Evolutionary conservation across 805 yeast species (phyloP).

Genomic region (Peterozyma xylosa): DNA sequence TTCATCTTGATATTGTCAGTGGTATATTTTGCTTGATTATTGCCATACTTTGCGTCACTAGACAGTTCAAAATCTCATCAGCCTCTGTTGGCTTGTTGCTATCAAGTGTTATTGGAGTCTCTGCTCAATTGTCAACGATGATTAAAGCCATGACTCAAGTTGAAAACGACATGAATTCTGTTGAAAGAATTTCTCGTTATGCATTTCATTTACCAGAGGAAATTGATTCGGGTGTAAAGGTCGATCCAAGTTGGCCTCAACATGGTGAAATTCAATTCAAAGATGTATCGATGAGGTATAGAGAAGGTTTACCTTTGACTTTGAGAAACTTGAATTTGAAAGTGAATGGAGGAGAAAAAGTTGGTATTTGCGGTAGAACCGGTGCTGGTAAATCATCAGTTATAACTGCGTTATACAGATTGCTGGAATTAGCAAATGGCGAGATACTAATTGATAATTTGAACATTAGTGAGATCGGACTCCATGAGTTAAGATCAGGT

Average conservation of each 20-base stretch:
- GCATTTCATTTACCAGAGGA: slow-evolving; percentile 54
- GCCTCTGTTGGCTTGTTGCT: slow-evolving; percentile 57
- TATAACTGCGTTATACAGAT: slow-evolving; percentile 62
- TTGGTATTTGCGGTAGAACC: slow-evolving; percentile 64
- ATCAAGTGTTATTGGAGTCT: slow-evolving; percentile 50
- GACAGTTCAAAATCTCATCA: slow-evolving; percentile 48
- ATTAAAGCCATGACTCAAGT: slow-evolving; percentile 34
- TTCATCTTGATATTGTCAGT: slow-evolving; percentile 43
- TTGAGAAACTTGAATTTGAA: slow-evolving; percentile 45
- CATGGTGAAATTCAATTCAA: slow-evolving; percentile 57
- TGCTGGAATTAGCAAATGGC: slow-evolving; percentile 45
- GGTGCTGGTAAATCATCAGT: slow-evolving; percentile 77
- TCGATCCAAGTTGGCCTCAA: slow-evolving; percentile 31
- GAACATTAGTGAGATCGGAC: slow-evolving; percentile 57
- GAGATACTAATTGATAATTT: slow-evolving; percentile 58
- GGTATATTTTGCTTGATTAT: slow-evolving; percentile 37
- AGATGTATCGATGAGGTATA: slow-evolving; percentile 51
- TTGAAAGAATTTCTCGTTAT: slow-evolving; percentile 54
- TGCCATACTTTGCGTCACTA: slow-evolving; percentile 49
- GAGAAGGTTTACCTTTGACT: slow-evolving; percentile 59
- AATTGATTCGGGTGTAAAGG: slow-evolving; percentile 32
- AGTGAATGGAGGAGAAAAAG: slow-evolving; percentile 44
- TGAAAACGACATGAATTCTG: slow-evolving; percentile 54
- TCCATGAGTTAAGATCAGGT: slow-evolving; percentile 58
- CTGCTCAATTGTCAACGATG: slow-evolving; percentile 46